Evolutionary conservation across 2,329 filamentous ascomycete species (phyloP), one percentile per base, ranked within the genome.

Genomic region (Fusarium sarcochroum): DNA sequence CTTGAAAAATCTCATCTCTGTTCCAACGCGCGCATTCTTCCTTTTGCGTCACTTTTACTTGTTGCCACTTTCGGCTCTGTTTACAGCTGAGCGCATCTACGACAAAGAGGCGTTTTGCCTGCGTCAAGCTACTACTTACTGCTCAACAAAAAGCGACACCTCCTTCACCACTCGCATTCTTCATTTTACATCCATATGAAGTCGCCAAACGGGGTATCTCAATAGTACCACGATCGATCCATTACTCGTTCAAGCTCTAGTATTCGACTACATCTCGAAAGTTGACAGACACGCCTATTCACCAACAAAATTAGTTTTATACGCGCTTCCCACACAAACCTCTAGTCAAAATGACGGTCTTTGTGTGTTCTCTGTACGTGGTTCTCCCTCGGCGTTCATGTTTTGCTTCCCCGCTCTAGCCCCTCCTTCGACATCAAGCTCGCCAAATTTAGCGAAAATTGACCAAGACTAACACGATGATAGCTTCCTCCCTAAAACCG

Each of bases 401-500:
- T 42, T 17, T 18, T 30, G 42, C 54, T 45, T 58, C 70, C 59
- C 65, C 57, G 47, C 69, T 58, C 46, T 46, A 45, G 52, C 58
- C 62, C 59, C 59, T 54, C 57, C 61, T 53, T 52, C 25, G 41
- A 40, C 32, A 18, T 55, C 21, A 20, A 58, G 46, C 60, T 53
- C 61, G 58, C 59, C 46, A 63, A 15, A 18, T 20, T 47, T 45
- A 42, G 51, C 56, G 54, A 63, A 50, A 32, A 46, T 44, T 57
- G 54, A 47, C 47, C 50, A 59, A 30, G 14, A 50, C 65, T 69
- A 59, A 74, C 49, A 44, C 52, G 37, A 64, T 41, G 45, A 69
- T 76, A 97, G 94, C 58, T 97, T 97, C 77, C 87, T 98, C 35
- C 95, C 95, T 34, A 94, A 97, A 79, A 98, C 95, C 40, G 86